Evolutionary conservation across 768 basidiomycete genomes (phyloP), one percentile per base, ranked within the genome.

Genomic region (Mrakia hoshinonis): DNA sequence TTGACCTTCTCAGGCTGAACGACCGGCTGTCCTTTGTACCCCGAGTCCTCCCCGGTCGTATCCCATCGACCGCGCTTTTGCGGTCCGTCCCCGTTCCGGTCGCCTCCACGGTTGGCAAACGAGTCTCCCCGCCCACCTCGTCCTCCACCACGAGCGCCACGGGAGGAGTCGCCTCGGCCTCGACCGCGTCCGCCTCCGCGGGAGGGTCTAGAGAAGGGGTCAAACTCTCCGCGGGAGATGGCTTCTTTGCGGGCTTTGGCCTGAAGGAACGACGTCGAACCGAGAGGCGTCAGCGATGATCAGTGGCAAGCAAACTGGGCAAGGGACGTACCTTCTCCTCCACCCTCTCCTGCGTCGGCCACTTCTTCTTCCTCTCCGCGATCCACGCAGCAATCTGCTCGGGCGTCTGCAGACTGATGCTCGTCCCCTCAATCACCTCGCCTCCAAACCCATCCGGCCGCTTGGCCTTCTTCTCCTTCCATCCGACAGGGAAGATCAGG

Each of bases 361-460:
- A 98, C 20, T 89, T 85, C 75, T 85, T 87, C 79, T 86, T 93
- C 51, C 95, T 87, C 76, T 97, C 94, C 18, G 85, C 86, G 61
- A 95, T 85, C 95, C 95, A 98, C 39, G 85, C 85, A 26, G 85
- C 85, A 70, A 97, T 81, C 10, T 87, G 85, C 76, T 92, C 92
- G 10, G 58, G 90, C 0, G 89, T 87, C 75, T 95, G 85, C 22
- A 98, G 83, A 12, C 84, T 77, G 24, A 95, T 78, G 39, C 81
- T 86, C 2, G 92, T 95, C 5, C 93, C 93, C 39, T 46, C 51
- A 1, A 68, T 68, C 58, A 36, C 36, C 18, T 31, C 34, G 15
- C 58, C 58, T 15, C 58, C 58, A 36, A 61, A 61, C 1, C 58
- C 36, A n/a, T n/a, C 54, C 24, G 6, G n/a, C 12, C 55, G 34